A percentile compares a stretch with the other conserved stretches of the same genome.
Evolutionary conservation across 1,284 basidiomycete species (phyloP).

Genomic region (Amylostereum areolatum): DNA sequence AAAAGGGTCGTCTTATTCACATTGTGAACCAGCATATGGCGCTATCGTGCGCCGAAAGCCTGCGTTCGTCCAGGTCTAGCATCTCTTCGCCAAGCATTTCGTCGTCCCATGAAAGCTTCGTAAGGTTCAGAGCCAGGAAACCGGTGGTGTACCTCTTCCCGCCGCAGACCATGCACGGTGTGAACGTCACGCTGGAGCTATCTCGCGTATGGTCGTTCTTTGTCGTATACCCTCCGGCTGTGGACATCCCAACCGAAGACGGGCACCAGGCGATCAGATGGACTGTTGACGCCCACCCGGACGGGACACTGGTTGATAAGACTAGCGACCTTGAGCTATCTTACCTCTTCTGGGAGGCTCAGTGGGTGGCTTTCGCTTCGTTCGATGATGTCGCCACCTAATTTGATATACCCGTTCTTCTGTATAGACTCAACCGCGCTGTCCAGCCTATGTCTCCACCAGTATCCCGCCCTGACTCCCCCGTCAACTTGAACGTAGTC

Average conservation of each 20-base stretch:
- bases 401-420: background rate
- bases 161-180: conserved; percentile 11
- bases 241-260: background rate
- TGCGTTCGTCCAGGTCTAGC: no score
- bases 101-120: no score
- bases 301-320: conserved; percentile 21
- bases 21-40: no score
- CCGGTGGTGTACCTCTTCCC: conserved; percentile 14
- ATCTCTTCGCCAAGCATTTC: conserved; percentile 32
- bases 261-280: conserved; percentile 18
- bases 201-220: conserved; percentile 17
- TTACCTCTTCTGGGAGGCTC: conserved; percentile 32
- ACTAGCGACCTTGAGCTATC: conserved; percentile 16
- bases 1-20: no score
- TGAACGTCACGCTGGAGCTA: conserved; percentile 15
- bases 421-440: background rate
- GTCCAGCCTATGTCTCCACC: background rate
- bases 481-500: background rate
- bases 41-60: no score
- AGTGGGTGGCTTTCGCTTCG: background rate
- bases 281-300: conserved; percentile 19
- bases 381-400: no score
- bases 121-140: no score
- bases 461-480: background rate
- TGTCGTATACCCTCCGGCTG: conserved; percentile 13